Evolutionary conservation across 371 early-diverging fungal species (phyloP), one percentile per base, ranked within the genome.

Genomic region (Mortierella sp.): DNA sequence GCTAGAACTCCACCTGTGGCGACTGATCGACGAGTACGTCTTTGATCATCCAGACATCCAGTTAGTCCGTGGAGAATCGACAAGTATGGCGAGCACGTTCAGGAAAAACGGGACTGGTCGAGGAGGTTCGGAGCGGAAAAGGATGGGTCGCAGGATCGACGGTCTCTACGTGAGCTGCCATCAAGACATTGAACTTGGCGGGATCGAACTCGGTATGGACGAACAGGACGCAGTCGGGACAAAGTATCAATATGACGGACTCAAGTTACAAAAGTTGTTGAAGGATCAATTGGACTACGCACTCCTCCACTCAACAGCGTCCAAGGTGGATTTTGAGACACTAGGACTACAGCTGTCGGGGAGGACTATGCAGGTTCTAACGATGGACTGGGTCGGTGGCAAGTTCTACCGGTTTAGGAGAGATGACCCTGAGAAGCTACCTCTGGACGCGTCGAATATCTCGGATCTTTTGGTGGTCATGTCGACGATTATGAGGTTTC

Each of bases 161-260:
- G 41, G 43, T 35, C 68, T 68, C 43, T 68, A 38, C 68, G 3
- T 41, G 8, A 41, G 38, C 41, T 38, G 68, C 24, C 68, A 41
- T 38, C 68, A 68, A 68, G 68, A 24, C 24, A 71, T 71, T 27
- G 71, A 71, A 12, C 32, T 71, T 7, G 71, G 71, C 6, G 71
- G 48, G 49, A 44, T 44, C 2, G 48, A 71, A 4, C 43, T 71
- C 21, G 71, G 48, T 2, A 16, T 27, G 71, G 46, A 71, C 6
- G 43, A 68, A 10, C 41, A 68, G 3, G 68, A 68, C 7, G 24
- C 41, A 8, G 43, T 38, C 11, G 68, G 43, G 10, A 24, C 68
- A 11, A 68, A 68, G 43, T 68, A 41, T 2, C 68, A 38, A 11
- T 68, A 68, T 8, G 68, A 68, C 10, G 68, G 43, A 21, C 68